A percentile compares a stretch with the other conserved stretches of the same genome.
phyloP scores from a whole-genome alignment of 2,329 filamentous ascomycete species.

The Penicillium sp. region DNA sequence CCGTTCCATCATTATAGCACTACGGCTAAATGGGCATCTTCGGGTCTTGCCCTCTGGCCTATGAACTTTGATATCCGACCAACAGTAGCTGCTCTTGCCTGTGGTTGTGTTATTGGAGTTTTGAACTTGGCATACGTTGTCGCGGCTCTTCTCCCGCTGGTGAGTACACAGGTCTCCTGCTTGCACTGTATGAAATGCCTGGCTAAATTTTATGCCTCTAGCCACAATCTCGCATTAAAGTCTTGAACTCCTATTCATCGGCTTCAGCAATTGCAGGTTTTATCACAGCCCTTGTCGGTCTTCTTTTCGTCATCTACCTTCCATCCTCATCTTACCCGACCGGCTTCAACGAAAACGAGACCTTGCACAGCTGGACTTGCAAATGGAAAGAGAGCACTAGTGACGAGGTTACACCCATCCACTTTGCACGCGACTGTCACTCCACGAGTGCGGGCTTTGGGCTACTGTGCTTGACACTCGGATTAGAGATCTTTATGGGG shows the following conservation, averaged over 20 bases:
- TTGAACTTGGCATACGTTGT: constrained; percentile 35
- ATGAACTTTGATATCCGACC: constrained; percentile 43
- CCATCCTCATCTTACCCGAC: constrained; percentile 30
- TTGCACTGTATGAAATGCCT: background rate
- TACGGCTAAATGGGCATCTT: constrained; percentile 35
- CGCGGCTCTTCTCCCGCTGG: constrained; percentile 37
- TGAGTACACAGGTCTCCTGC: constrained; percentile 19
- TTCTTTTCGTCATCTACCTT: constrained; percentile 36
- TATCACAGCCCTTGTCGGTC: constrained; percentile 33
- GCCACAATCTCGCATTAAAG: constrained; percentile 37
- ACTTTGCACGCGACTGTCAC: constrained; percentile 41
- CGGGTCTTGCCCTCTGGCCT: constrained; percentile 44
- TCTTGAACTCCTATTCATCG: constrained; percentile 36
- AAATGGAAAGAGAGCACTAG: constrained; percentile 34
- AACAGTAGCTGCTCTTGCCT: constrained; percentile 37
- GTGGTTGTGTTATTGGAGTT: constrained; percentile 37
- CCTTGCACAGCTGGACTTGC: constrained; percentile 44
- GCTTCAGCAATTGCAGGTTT: constrained; percentile 37
- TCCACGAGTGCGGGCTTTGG: constrained; percentile 38
- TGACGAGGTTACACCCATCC: constrained; percentile 26
- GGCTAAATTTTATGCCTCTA: constrained; percentile 13
- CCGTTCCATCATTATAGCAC: constrained; percentile 40
- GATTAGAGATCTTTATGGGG: constrained; percentile 37
- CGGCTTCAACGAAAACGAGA: constrained; percentile 36
- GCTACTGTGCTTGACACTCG: constrained; percentile 36